Conservation (phyloP, 2,329 filamentous ascomycete species). For the Aspergillus bombycis region DNA sequence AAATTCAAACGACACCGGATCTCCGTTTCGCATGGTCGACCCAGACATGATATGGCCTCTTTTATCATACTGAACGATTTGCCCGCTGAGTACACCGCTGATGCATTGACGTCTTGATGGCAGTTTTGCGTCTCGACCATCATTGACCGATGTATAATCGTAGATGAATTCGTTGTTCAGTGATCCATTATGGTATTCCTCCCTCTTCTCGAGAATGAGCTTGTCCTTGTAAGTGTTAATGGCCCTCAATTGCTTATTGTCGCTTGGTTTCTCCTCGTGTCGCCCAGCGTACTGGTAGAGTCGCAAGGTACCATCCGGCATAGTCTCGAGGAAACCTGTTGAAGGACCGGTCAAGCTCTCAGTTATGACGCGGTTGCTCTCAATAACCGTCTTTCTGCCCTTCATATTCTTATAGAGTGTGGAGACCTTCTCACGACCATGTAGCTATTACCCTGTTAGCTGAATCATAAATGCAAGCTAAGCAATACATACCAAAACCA, state of each 20-base stretch:
- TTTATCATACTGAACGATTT: constrained; percentile 56
- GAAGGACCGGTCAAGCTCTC: constrained; percentile 52
- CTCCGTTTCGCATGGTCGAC: constrained; percentile 57
- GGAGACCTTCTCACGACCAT: constrained; percentile 52
- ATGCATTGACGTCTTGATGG: constrained; percentile 24
- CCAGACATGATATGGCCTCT: constrained; percentile 59
- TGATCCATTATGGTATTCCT: constrained; percentile 50
- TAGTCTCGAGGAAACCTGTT: constrained; percentile 53
- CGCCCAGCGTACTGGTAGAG: constrained; percentile 44
- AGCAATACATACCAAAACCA: constrained; percentile 41
- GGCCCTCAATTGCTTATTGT: constrained; percentile 44
- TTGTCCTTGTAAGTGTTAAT: constrained; percentile 54
- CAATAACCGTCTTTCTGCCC: constrained; percentile 52
- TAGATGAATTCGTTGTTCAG: constrained; percentile 53
- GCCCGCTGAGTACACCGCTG: constrained; percentile 36
- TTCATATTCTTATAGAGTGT: constrained; percentile 53
- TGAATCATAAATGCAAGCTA: not conserved
- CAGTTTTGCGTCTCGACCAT: constrained; percentile 11
- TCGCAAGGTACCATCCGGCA: constrained; percentile 44
- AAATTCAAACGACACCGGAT: constrained; percentile 57
- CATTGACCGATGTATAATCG: constrained; percentile 41
- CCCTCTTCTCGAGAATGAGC: constrained; percentile 48
- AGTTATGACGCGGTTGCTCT: constrained; percentile 51
- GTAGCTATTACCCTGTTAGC: constrained; percentile 32
- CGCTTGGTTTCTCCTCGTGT: constrained; percentile 50